A percentile compares a stretch with the other conserved stretches of the same genome.
Conservation (phyloP, 2,329 filamentous ascomycete genomes). For the Aaosphaeria arxii region DNA sequence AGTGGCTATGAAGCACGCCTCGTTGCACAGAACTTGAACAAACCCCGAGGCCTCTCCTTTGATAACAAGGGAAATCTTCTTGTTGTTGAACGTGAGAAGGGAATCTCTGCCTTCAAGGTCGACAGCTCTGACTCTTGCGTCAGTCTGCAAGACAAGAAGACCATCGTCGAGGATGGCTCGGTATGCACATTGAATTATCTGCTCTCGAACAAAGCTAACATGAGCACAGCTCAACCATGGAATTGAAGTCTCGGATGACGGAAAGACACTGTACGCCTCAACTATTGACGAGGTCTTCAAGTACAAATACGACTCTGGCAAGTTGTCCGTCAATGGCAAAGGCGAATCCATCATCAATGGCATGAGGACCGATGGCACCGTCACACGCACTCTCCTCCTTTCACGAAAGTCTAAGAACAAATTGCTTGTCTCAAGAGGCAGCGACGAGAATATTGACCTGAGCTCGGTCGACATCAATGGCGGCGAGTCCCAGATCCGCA, state of each 20-base stretch:
- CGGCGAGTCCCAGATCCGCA: conserved; percentile 62
- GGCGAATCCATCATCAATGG: conserved; percentile 54
- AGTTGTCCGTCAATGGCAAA: conserved; percentile 38
- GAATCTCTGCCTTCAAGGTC: conserved; percentile 32
- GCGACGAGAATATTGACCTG: conserved; percentile 58
- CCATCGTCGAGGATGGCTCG: conserved; percentile 8
- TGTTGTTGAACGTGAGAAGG: conserved; percentile 39
- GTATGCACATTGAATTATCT: conserved; percentile 2
- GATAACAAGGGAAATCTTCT: conserved; percentile 43
- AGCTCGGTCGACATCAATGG: conserved; percentile 46
- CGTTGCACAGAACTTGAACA: conserved; percentile 40
- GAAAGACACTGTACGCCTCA: conserved; percentile 50
- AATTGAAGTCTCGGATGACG: conserved; percentile 42
- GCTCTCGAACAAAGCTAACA: not conserved
- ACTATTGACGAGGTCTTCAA: conserved; percentile 54
- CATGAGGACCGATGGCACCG: conserved; percentile 60
- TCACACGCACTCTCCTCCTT: conserved; percentile 62
- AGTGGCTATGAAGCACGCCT: conserved; percentile 36
- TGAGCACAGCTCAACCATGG: conserved; percentile 44
- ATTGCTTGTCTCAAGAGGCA: conserved; percentile 63
- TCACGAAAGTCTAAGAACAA: conserved; percentile 52
- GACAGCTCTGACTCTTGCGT: conserved; percentile 9
- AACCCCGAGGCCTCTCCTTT: conserved; percentile 44
- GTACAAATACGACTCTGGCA: conserved; percentile 59
- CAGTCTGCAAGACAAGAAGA: conserved; percentile 9